Conservation (phyloP, 345 rosid genomes). For the Gossypium bickii region DNA sequence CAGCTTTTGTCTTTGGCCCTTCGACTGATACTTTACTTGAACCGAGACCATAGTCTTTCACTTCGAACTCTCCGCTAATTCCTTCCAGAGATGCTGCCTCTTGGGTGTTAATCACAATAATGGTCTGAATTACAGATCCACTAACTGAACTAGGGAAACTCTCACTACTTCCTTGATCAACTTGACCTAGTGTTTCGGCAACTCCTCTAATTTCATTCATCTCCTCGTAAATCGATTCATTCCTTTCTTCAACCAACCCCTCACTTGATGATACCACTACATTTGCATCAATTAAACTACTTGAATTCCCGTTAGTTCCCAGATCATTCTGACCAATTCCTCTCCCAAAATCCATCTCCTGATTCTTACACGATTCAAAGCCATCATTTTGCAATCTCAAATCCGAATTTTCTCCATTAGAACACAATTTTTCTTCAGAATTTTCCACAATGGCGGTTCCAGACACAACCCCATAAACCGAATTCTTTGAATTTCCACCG, state of each 20-base stretch:
- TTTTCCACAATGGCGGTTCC: constrained; percentile 13
- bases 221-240: not conserved
- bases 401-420: constrained; percentile 13
- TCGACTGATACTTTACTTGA: constrained; percentile 23
- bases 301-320: constrained; percentile 22
- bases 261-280: constrained; percentile 20
- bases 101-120: constrained; percentile 26
- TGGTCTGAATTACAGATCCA: constrained; percentile 26
- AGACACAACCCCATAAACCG: not conserved
- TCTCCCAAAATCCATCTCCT: not conserved
- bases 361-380: not conserved
- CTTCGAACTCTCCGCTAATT: constrained; percentile 18
- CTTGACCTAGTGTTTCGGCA: constrained; percentile 18
- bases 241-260: constrained; percentile 19
- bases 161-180: constrained; percentile 24
- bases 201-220: constrained; percentile 10
- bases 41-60: constrained; percentile 12
- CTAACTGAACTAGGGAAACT: constrained; percentile 16
- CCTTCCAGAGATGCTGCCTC: constrained; percentile 22
- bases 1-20: constrained; percentile 26
- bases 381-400: constrained; percentile 17
- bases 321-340: constrained; percentile 8
- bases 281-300: constrained; percentile 19
- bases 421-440: constrained; percentile 17
- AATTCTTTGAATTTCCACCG: constrained; percentile 14